phyloP scores from a whole-genome alignment of 305 asterid species.

The Plantago rigida region DNA sequence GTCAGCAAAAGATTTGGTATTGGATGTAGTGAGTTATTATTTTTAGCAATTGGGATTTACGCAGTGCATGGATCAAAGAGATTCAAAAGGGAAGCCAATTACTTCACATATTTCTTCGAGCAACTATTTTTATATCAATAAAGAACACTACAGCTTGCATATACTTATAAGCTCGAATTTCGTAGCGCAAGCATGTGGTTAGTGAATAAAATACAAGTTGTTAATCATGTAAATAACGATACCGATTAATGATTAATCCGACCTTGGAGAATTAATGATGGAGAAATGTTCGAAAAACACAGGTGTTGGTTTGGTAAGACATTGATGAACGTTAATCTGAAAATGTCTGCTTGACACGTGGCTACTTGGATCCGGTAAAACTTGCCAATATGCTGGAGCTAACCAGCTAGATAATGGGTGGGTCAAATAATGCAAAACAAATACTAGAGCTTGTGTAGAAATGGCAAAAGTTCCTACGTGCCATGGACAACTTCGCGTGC shows the following conservation, averaged over 20 bases:
- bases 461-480: conserved; percentile 30
- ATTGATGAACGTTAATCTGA: conserved; percentile 38
- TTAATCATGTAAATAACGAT: too few species aligned
- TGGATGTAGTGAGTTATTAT: not conserved
- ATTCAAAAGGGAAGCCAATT: not conserved
- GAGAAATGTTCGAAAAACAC: conserved; percentile 29
- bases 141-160: conserved; percentile 15
- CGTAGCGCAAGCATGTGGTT: too few species aligned
- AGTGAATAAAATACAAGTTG: too few species aligned
- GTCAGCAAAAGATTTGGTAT: conserved; percentile 1
- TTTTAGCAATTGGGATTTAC: conserved; percentile 13
- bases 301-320: conserved; percentile 40
- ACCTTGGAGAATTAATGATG: conserved; percentile 23
- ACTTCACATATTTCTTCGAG: not conserved
- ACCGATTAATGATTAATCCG: conserved; percentile 13
- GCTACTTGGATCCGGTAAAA: conserved; percentile 9
- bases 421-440: not conserved
- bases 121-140: not conserved
- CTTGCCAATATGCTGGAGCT: conserved; percentile 20
- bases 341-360: conserved; percentile 39
- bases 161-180: not conserved
- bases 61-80: conserved; percentile 23
- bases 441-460: conserved; percentile 4
- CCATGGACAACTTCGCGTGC: conserved; percentile 70
- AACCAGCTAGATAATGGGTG: not conserved